A percentile compares a stretch with the other conserved stretches of the same genome.
Conservation (phyloP, 2,329 filamentous ascomycete species). For the Domatiomyces catenatus region DNA sequence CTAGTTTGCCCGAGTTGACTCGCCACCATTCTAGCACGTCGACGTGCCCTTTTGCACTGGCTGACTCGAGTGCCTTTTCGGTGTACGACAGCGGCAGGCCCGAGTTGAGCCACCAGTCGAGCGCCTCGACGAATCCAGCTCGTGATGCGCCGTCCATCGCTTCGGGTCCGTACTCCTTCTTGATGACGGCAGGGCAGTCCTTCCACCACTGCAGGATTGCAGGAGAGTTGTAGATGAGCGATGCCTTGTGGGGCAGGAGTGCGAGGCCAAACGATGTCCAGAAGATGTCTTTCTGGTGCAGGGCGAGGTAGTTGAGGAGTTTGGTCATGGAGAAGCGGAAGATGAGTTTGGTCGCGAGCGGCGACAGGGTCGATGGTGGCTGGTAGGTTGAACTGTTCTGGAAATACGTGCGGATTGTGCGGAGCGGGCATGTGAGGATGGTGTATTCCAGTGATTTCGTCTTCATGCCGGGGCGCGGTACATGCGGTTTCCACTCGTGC, state of each 20-base stretch:
- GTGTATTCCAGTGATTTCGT: slow-evolving; percentile 74
- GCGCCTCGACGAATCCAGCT: slow-evolving; percentile 66
- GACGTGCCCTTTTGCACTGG: slow-evolving; percentile 71
- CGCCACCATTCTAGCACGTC: slow-evolving; percentile 89
- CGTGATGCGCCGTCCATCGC: slow-evolving; percentile 77
- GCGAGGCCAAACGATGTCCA: slow-evolving; percentile 70
- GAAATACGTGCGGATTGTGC: slow-evolving; percentile 54
- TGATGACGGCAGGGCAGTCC: slow-evolving; percentile 63
- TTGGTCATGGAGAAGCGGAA: slow-evolving; percentile 78
- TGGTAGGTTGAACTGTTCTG: slow-evolving; percentile 55
- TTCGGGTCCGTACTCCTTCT: slow-evolving; percentile 73
- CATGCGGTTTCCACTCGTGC: slow-evolving; percentile 52
- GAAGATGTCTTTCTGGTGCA: slow-evolving; percentile 57
- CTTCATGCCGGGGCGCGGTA: slow-evolving; percentile 48
- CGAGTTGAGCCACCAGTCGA: slow-evolving; percentile 83
- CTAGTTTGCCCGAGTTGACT: slow-evolving; percentile 25
- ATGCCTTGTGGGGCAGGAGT: slow-evolving; percentile 74
- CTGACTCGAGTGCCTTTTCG: slow-evolving; percentile 73
- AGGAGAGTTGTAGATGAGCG: slow-evolving; percentile 66
- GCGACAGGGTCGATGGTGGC: slow-evolving; percentile 46
- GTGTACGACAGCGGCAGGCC: slow-evolving; percentile 71
- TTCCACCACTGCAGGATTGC: slow-evolving; percentile 88
- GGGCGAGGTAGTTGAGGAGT: slow-evolving; percentile 58
- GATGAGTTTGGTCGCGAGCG: slow-evolving; percentile 70
- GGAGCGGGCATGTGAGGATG: slow-evolving; percentile 56